Conservation (phyloP, 2,329 filamentous ascomycete genomes). For the Volutella citrinella region DNA sequence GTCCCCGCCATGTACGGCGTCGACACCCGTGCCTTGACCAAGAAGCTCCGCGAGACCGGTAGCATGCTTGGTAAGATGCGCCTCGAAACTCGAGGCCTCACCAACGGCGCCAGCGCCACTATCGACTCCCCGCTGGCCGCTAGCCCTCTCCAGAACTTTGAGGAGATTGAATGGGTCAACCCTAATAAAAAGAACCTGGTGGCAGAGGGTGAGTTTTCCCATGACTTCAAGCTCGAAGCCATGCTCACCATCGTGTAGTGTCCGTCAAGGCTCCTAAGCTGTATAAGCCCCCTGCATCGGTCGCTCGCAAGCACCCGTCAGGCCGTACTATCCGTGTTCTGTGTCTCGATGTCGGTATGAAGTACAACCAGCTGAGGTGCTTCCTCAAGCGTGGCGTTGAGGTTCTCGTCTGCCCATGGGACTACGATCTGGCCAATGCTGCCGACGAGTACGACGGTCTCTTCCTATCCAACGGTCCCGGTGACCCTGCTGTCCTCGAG, state of each 20-base stretch:
- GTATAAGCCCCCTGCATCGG: conserved; percentile 71
- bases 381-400: conserved; percentile 89
- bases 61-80: conserved; percentile 94
- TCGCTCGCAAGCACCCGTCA: conserved; percentile 79
- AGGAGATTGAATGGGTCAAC: conserved; percentile 82
- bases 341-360: conserved; percentile 95
- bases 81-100: conserved; percentile 54
- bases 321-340: conserved; percentile 84
- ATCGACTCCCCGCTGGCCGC: conserved; percentile 18
- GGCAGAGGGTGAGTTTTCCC: conserved; percentile 72
- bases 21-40: conserved; percentile 90
- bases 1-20: conserved; percentile 93
- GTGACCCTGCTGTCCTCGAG: conserved; percentile 85
- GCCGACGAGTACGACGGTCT: conserved; percentile 90
- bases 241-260: conserved; percentile 58
- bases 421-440: conserved; percentile 83
- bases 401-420: conserved; percentile 92
- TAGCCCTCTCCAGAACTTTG: conserved; percentile 54
- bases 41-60: conserved; percentile 88
- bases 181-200: conserved; percentile 93
- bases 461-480: conserved; percentile 96
- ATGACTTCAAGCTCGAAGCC: conserved; percentile 16
- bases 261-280: conserved; percentile 84
- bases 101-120: conserved; percentile 40
- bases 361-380: conserved; percentile 96